phyloP scores from a whole-genome alignment of 1,139 yeast genomes.

The Lodderomyces pseudojiufengensis region DNA sequence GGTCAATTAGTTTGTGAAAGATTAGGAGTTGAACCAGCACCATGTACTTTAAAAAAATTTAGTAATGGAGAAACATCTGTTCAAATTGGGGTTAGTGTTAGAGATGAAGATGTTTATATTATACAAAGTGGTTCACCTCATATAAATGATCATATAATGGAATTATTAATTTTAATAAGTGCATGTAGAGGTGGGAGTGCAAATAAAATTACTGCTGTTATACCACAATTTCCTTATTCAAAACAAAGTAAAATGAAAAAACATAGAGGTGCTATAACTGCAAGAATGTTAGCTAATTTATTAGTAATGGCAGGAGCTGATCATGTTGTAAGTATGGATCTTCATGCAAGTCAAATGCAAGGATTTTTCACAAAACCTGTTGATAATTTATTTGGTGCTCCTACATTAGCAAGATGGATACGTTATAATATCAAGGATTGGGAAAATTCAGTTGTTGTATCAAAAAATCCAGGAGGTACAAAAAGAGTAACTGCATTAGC shows the following conservation, averaged over 20 bases:
- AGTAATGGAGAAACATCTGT: constrained; percentile 97
- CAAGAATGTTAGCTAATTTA: constrained; percentile 96
- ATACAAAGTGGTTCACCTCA: constrained; percentile 90
- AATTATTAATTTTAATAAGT: constrained; percentile 81
- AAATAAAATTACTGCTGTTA: constrained; percentile 91
- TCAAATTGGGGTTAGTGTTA: constrained; percentile 88
- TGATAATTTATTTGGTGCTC: constrained; percentile 94
- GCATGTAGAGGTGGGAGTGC: constrained; percentile 99
- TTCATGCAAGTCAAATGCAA: constrained; percentile 99
- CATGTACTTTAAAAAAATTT: constrained; percentile 84
- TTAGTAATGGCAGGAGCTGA: constrained; percentile 99
- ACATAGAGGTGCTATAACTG: constrained; percentile 98
- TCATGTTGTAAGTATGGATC: constrained; percentile 96
- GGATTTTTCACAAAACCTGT: constrained; percentile 97
- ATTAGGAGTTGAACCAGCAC: constrained; percentile 93
- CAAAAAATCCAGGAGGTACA: constrained; percentile 98
- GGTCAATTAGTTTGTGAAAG: constrained; percentile 88
- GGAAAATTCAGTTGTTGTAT: constrained; percentile 78
- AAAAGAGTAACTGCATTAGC: constrained; percentile 97
- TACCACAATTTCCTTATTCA: constrained; percentile 96
- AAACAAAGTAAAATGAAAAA: constrained; percentile 98
- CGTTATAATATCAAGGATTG: constrained; percentile 84
- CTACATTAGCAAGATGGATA: constrained; percentile 95
- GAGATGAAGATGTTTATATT: constrained; percentile 96
- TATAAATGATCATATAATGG: constrained; percentile 96